A percentile compares a stretch with the other conserved stretches of the same genome.
Evolutionary conservation across 1,284 basidiomycete genomes (phyloP).

Genomic region (Gomphus bonarii): DNA sequence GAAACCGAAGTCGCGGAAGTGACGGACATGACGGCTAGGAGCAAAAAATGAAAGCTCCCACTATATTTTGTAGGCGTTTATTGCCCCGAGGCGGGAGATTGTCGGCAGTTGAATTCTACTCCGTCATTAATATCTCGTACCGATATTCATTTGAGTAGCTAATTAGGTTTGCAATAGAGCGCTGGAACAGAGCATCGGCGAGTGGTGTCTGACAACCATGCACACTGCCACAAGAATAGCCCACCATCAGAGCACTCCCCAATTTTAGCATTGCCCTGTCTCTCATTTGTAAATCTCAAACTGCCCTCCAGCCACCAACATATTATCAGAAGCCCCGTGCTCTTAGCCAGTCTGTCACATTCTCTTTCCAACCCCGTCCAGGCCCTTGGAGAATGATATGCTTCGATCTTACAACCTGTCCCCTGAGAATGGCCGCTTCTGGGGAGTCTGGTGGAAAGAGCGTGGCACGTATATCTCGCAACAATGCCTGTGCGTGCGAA

Average conservation of each 20-base stretch:
- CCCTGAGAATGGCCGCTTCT: constrained; percentile 36
- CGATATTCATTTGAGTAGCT: too few relatives aligned
- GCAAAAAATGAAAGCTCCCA: background rate
- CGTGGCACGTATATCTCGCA: constrained; percentile 35
- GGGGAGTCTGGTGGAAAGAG: constrained; percentile 36
- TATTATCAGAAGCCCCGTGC: constrained; percentile 43
- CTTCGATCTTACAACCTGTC: constrained; percentile 34
- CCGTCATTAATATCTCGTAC: background rate
- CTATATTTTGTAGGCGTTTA: too few relatives aligned
- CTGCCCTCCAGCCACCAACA: background rate
- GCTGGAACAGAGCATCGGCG: too few relatives aligned
- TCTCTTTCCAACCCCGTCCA: constrained; percentile 48
- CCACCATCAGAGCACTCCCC: too few relatives aligned
- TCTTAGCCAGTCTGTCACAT: constrained; percentile 48
- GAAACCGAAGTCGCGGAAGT: background rate
- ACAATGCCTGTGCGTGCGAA: constrained; percentile 32
- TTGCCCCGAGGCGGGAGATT: background rate
- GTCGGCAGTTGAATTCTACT: background rate
- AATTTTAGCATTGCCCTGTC: too few relatives aligned
- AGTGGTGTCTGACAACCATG: too few relatives aligned
- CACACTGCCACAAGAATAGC: too few relatives aligned
- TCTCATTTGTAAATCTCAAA: background rate
- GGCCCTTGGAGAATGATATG: constrained; percentile 36
- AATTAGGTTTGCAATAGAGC: too few relatives aligned
- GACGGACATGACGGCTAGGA: background rate